phyloP scores from a whole-genome alignment of 352 stramenopile genomes.

The Phytophthora uliginosa region DNA sequence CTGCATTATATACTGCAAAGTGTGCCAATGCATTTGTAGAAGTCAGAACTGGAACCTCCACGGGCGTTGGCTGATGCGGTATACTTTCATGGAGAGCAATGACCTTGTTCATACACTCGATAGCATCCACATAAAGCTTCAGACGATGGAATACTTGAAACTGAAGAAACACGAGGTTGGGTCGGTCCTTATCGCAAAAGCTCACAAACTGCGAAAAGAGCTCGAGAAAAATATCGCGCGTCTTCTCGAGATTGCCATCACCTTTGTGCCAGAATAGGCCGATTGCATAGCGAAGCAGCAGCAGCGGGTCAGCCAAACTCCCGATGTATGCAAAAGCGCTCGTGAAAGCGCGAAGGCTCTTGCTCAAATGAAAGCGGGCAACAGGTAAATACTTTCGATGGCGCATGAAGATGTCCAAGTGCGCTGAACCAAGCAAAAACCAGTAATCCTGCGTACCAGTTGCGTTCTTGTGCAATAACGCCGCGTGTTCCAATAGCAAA shows the following conservation, averaged over 20 bases:
- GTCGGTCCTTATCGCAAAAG: constrained; percentile 72
- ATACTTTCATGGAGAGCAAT: constrained; percentile 30
- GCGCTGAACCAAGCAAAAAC: constrained; percentile 70
- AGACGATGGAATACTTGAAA: constrained; percentile 72
- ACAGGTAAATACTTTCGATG: constrained; percentile 72
- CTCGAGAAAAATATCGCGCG: constrained; percentile 65
- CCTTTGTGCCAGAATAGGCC: constrained; percentile 67
- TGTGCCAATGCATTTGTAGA: constrained; percentile 11
- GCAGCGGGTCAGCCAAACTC: constrained; percentile 64
- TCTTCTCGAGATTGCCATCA: constrained; percentile 59
- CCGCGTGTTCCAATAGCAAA: constrained; percentile 66
- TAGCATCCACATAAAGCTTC: constrained; percentile 60
- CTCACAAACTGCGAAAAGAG: constrained; percentile 63
- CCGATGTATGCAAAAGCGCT: constrained; percentile 73
- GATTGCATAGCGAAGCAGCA: constrained; percentile 73
- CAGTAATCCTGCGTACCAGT: constrained; percentile 71
- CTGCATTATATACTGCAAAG: constrained; percentile 40
- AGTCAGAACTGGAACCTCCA: background rate
- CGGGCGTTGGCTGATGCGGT: background rate
- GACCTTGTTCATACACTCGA: constrained; percentile 60
- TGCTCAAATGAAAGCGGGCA: constrained; percentile 61
- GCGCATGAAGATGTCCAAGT: constrained; percentile 72
- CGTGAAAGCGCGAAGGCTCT: constrained; percentile 64
- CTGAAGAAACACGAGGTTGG: constrained; percentile 66
- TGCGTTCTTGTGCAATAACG: constrained; percentile 49